These are phyloP conservation scores for Xylaria hypoxylon DNA, from an alignment of 2,329 filamentous ascomycete genomes.

Conservation along the genomic window DNA sequence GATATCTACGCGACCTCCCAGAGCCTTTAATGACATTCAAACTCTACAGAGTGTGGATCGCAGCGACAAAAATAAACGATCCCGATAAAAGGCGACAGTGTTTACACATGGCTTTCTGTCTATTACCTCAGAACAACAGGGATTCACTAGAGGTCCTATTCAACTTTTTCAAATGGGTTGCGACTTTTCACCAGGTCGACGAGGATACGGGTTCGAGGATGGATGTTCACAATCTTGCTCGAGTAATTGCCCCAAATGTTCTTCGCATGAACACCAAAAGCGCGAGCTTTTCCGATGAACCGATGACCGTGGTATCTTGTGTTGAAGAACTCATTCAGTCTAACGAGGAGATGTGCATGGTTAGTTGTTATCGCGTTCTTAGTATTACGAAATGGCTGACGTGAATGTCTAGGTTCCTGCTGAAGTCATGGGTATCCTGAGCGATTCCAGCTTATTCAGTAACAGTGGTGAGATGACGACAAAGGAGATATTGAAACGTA, in stretches of 20 bases:
- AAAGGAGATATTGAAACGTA: conserved; percentile 95
- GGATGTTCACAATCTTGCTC: conserved; percentile 97
- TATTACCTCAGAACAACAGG: conserved; percentile 90
- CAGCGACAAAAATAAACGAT: conserved; percentile 87
- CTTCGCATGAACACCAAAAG: conserved; percentile 77
- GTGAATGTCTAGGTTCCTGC: conserved; percentile 79
- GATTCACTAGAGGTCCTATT: conserved; percentile 96
- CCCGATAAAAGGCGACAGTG: conserved; percentile 84
- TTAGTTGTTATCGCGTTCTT: conserved; percentile 61
- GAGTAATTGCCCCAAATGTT: conserved; percentile 97
- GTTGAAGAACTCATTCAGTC: conserved; percentile 91
- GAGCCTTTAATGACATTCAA: conserved; percentile 96
- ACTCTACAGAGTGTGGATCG: conserved; percentile 89
- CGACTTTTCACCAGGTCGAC: conserved; percentile 96
- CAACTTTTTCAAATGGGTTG: conserved; percentile 96
- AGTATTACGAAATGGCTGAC: conserved; percentile 13
- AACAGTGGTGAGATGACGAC: conserved; percentile 89
- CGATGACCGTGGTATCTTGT: conserved; percentile 92
- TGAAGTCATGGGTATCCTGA: conserved; percentile 86
- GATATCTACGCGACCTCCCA: conserved; percentile 92
- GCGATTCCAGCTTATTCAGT: conserved; percentile 84
- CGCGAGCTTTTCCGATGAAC: conserved; percentile 81
- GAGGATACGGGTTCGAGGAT: conserved; percentile 98
- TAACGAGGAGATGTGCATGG: conserved; percentile 97
- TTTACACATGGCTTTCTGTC: conserved; percentile 89